Evolutionary conservation across 352 stramenopile genomes (phyloP).

Genomic region (Phytophthora colocasiae): DNA sequence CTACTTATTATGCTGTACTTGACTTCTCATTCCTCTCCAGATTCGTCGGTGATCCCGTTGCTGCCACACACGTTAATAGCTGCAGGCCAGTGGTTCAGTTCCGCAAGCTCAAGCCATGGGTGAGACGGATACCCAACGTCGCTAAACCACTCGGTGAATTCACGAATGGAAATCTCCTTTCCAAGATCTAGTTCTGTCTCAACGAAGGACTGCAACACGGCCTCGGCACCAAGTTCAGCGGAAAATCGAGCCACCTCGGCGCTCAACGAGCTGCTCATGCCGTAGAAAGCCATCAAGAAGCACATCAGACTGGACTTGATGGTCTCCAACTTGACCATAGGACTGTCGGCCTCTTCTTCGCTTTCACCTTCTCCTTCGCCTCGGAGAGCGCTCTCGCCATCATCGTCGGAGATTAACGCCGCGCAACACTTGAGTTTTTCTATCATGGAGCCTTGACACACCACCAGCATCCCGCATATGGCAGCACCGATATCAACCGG

Average conservation of each 20-base stretch:
- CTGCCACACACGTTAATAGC: conserved; percentile 74
- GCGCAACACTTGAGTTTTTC: conserved; percentile 65
- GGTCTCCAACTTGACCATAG: conserved; percentile 57
- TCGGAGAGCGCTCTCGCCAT: conserved; percentile 31
- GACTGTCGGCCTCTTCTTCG: conserved; percentile 16
- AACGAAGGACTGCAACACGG: conserved; percentile 70
- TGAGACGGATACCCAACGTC: conserved; percentile 68
- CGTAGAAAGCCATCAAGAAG: conserved; percentile 87
- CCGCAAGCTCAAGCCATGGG: conserved; percentile 82
- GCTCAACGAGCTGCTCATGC: conserved; percentile 80
- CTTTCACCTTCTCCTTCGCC: conserved; percentile 35
- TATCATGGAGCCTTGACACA: conserved; percentile 70
- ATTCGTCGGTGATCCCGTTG: conserved; percentile 43
- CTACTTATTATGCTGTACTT: conserved; percentile 9
- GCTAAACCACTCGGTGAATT: conserved; percentile 84
- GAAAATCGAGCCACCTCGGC: conserved; percentile 78
- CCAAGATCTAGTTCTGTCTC: conserved; percentile 42
- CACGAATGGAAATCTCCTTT: conserved; percentile 57
- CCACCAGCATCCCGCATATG: conserved; percentile 70
- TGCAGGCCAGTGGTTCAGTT: conserved; percentile 81
- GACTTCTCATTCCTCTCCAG: conserved; percentile 23
- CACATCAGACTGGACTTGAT: conserved; percentile 73
- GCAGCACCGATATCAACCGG: conserved; percentile 57
- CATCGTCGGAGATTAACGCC: conserved; percentile 41
- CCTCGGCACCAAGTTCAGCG: conserved; percentile 68